A percentile compares a stretch with the other conserved stretches of the same genome.
Conservation (phyloP, 2,329 filamentous ascomycete genomes). For the Cladophialophora psammophila region DNA sequence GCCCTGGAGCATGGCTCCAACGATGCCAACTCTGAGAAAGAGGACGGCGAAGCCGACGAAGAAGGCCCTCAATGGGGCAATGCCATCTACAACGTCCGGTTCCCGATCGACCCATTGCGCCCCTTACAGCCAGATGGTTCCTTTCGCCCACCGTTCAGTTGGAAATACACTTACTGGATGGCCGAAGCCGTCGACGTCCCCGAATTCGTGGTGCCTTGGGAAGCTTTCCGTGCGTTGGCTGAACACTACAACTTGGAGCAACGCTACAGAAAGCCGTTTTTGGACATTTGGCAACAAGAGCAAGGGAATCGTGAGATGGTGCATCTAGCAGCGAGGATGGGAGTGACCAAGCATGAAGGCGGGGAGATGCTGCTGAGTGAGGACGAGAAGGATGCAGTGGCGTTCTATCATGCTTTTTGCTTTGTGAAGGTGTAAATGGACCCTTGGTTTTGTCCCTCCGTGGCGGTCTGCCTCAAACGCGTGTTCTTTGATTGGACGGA, state of each 20-base stretch:
- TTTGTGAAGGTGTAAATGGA: slow-evolving; percentile 88
- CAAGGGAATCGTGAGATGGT: slow-evolving; percentile 84
- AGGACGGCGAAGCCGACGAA: slow-evolving; percentile 61
- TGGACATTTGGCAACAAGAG: slow-evolving; percentile 90
- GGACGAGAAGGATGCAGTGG: slow-evolving; percentile 88
- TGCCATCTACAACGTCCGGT: slow-evolving; percentile 87
- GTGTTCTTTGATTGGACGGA: neutral
- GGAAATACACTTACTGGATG: slow-evolving; percentile 97
- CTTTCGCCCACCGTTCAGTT: slow-evolving; percentile 93
- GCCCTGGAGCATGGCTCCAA: slow-evolving; percentile 42
- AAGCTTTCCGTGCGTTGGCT: slow-evolving; percentile 91
- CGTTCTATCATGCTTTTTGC: slow-evolving; percentile 92
- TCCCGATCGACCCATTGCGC: slow-evolving; percentile 68
- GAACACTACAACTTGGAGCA: slow-evolving; percentile 97
- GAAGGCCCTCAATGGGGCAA: slow-evolving; percentile 87
- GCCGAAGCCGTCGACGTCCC: slow-evolving; percentile 96
- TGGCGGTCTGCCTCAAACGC: neutral
- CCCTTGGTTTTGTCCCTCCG: neutral
- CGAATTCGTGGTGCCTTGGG: slow-evolving; percentile 98
- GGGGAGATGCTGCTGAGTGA: slow-evolving; percentile 74
- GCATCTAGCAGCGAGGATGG: slow-evolving; percentile 92
- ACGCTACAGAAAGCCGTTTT: slow-evolving; percentile 89
- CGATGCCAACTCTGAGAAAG: slow-evolving; percentile 14
- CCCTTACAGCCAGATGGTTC: slow-evolving; percentile 79
- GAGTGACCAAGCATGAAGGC: slow-evolving; percentile 76